phyloP scores from a whole-genome alignment of 192 early-diverging fungal genomes.

The Borealophlyctis nickersoniae region DNA sequence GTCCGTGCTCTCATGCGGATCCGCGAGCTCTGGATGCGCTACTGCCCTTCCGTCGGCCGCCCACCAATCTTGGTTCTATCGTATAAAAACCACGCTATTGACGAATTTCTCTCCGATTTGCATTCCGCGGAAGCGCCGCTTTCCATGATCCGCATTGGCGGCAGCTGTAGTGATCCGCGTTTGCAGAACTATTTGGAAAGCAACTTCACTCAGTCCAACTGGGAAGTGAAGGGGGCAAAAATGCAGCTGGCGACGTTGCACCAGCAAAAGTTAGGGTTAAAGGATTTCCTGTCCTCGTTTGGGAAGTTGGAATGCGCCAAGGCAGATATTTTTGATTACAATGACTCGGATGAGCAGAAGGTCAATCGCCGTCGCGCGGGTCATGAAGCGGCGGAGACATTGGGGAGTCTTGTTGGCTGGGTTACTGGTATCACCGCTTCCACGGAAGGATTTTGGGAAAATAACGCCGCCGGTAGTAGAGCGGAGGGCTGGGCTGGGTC shows the following conservation, averaged over 20 bases:
- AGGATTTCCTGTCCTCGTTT: too few relatives aligned
- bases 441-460: too few relatives aligned
- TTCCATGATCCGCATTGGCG: constrained; percentile 28
- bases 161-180: constrained; percentile 22
- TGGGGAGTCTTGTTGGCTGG: too few relatives aligned
- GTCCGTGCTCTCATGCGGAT: constrained; percentile 29
- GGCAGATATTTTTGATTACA: too few relatives aligned
- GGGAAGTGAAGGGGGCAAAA: constrained; percentile 18
- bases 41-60: constrained; percentile 19
- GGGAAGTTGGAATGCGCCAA: too few relatives aligned
- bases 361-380: too few relatives aligned
- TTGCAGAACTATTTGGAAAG: constrained; percentile 21
- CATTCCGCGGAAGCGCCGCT: constrained; percentile 21
- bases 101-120: constrained; percentile 37
- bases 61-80: constrained; percentile 36
- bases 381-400: too few relatives aligned
- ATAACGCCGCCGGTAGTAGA: too few relatives aligned
- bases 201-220: neutral
- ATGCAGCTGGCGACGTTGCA: constrained; percentile 25
- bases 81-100: constrained; percentile 44
- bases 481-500: too few relatives aligned
- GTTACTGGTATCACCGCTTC: too few relatives aligned
- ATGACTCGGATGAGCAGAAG: too few relatives aligned
- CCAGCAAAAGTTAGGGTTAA: constrained; percentile 9
- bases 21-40: constrained; percentile 31